Evolutionary conservation across 2,329 filamentous ascomycete genomes (phyloP).

Genomic region (Dactylellina leptospora): DNA sequence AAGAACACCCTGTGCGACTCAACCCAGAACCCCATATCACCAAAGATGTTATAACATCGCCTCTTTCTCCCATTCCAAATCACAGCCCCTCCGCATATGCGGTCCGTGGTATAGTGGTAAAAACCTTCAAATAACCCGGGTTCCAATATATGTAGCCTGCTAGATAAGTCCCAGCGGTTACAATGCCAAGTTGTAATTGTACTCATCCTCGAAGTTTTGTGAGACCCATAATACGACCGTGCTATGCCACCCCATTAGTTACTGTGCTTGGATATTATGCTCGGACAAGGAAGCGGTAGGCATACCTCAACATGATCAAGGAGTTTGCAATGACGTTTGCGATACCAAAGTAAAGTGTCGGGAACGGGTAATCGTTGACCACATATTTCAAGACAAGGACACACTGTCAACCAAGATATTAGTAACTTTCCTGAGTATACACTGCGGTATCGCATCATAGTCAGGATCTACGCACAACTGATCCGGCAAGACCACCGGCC

Average conservation of each 20-base stretch:
- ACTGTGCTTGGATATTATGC: constrained; percentile 5
- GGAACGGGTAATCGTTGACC: constrained; percentile 68
- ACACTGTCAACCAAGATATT: constrained; percentile 61
- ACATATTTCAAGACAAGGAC: constrained; percentile 75
- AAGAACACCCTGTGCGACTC: too few species aligned
- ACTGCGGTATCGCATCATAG: background rate
- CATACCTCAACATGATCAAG: constrained; percentile 73
- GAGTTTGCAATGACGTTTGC: constrained; percentile 73
- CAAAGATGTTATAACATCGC: too few species aligned
- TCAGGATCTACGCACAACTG: constrained; percentile 64
- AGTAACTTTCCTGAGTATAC: constrained; percentile 33
- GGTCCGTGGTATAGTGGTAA: too few species aligned
- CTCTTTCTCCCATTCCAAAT: too few species aligned
- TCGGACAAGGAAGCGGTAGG: constrained; percentile 30
- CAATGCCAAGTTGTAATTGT: constrained; percentile 74
- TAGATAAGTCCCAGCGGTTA: too few species aligned
- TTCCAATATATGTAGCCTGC: too few species aligned
- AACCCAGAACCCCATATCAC: too few species aligned
- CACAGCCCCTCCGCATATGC: too few species aligned
- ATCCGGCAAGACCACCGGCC: constrained; percentile 73
- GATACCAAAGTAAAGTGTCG: constrained; percentile 73
- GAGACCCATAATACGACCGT: constrained; percentile 74
- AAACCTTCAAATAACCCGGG: background rate
- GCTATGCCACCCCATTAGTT: constrained; percentile 60
- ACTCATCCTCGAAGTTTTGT: constrained; percentile 78